Evolutionary conservation across 441 rosid species (phyloP).

Genomic region (Sinapis alba): DNA sequence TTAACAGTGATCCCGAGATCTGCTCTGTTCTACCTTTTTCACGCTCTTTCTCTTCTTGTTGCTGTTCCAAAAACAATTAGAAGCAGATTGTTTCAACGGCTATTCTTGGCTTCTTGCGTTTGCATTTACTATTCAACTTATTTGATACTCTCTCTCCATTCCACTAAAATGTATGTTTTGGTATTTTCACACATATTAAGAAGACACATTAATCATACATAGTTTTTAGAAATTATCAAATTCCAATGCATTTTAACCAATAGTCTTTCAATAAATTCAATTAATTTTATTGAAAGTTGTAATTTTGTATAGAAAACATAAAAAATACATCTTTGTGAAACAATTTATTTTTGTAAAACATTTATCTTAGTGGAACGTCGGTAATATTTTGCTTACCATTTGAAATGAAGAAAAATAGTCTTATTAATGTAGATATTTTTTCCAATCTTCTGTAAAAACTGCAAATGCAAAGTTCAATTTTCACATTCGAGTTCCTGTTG

Average conservation of each 20-base stretch:
- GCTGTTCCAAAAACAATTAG: slow-evolving; percentile 8
- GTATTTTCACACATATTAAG: too few species aligned
- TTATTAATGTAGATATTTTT: not conserved
- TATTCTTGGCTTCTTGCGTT: not conserved
- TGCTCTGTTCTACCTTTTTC: slow-evolving; percentile 8
- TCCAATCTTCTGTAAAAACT: not conserved
- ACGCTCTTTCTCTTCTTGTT: slow-evolving; percentile 11
- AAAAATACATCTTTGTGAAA: too few species aligned
- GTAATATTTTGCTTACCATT: not conserved
- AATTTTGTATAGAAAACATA: too few species aligned
- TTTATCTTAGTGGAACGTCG: too few species aligned
- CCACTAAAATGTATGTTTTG: too few species aligned
- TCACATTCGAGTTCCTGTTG: not conserved
- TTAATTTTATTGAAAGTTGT: too few species aligned
- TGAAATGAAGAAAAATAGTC: not conserved
- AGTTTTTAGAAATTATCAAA: too few species aligned
- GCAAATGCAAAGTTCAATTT: not conserved
- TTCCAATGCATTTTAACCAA: too few species aligned
- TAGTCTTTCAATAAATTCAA: too few species aligned
- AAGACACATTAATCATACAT: too few species aligned
- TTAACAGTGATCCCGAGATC: slow-evolving; percentile 25
- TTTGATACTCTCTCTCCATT: too few species aligned
- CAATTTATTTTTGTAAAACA: too few species aligned
- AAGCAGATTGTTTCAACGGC: not conserved
- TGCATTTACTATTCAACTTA: not conserved